Evolutionary conservation across 352 stramenopile genomes (phyloP).

Genomic region (Saprolegnia parasitica): DNA sequence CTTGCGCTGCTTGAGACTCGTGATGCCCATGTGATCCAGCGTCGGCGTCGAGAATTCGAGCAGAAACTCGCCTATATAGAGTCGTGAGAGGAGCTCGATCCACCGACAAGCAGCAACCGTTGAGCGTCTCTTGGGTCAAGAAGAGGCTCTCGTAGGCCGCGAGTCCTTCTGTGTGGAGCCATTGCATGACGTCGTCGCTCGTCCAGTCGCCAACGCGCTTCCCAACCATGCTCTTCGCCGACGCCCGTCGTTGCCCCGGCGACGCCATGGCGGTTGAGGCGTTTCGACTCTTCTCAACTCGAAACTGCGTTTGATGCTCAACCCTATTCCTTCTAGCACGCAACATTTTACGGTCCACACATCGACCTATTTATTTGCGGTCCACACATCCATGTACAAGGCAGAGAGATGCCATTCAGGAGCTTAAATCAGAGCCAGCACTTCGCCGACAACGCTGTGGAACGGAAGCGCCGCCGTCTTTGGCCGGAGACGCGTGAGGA

Average conservation of each 20-base stretch:
- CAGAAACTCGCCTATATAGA: slow-evolving; percentile 18
- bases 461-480: background rate
- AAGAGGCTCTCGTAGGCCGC: slow-evolving; percentile 8
- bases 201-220: slow-evolving; percentile 18
- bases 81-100: background rate
- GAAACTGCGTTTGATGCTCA: too few species aligned
- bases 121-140: slow-evolving; percentile 1
- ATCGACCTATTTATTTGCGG: too few species aligned
- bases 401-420: background rate
- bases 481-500: slow-evolving; percentile 46
- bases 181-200: slow-evolving; percentile 13
- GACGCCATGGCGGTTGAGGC: too few species aligned
- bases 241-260: too few species aligned
- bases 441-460: background rate
- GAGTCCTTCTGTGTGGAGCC: slow-evolving; percentile 3
- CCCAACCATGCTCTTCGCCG: too few species aligned
- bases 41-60: slow-evolving; percentile 2
- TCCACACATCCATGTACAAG: background rate
- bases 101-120: background rate
- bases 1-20: slow-evolving; percentile 27
- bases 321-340: too few species aligned
- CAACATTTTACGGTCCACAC: too few species aligned
- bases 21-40: slow-evolving; percentile 18
- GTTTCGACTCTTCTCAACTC: background rate
- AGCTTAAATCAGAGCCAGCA: slow-evolving; percentile 15